Conservation (phyloP, 495 filamentous ascomycete genomes). For the Ascobolus immersus region DNA sequence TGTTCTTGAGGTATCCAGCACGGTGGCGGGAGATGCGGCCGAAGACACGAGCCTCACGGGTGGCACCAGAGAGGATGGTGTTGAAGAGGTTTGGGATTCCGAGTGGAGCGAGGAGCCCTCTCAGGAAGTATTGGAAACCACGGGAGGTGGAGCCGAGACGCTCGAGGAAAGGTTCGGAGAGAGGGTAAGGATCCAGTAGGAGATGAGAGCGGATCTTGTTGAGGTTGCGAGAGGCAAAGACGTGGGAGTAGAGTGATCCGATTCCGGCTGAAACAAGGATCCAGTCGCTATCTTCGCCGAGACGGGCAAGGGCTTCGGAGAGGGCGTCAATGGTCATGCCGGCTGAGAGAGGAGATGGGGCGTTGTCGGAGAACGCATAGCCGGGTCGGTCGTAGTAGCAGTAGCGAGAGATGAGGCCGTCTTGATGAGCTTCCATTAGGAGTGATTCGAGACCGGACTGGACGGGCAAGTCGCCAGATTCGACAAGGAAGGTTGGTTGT, state of each 20-base stretch:
- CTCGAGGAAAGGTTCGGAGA: conserved; percentile 62
- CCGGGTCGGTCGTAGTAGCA: conserved; percentile 94
- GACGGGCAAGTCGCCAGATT: conserved; percentile 54
- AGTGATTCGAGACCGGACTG: conserved; percentile 52
- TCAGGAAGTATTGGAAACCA: conserved; percentile 65
- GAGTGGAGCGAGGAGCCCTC: conserved; percentile 59
- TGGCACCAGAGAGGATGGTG: conserved; percentile 53
- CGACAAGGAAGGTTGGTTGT: conserved; percentile 49
- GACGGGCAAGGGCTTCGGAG: conserved; percentile 54
- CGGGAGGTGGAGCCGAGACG: conserved; percentile 36
- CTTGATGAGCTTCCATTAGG: conserved; percentile 34
- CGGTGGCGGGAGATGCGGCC: conserved; percentile 52
- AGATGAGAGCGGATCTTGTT: conserved; percentile 49
- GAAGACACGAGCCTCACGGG: conserved; percentile 58
- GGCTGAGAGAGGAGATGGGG: conserved; percentile 73
- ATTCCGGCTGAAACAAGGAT: conserved; percentile 27
- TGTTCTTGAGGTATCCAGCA: conserved; percentile 61
- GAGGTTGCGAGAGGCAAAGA: conserved; percentile 61
- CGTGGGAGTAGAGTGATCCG: conserved; percentile 55
- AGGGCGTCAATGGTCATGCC: conserved; percentile 71
- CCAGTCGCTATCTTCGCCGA: conserved; percentile 70
- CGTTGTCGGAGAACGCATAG: conserved; percentile 60
- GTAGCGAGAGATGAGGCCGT: conserved; percentile 58
- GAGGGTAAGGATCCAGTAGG: conserved; percentile 58
- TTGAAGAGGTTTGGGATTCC: conserved; percentile 56